phyloP scores from a whole-genome alignment of 1,139 yeast genomes.

The Lodderomyces margitis region DNA sequence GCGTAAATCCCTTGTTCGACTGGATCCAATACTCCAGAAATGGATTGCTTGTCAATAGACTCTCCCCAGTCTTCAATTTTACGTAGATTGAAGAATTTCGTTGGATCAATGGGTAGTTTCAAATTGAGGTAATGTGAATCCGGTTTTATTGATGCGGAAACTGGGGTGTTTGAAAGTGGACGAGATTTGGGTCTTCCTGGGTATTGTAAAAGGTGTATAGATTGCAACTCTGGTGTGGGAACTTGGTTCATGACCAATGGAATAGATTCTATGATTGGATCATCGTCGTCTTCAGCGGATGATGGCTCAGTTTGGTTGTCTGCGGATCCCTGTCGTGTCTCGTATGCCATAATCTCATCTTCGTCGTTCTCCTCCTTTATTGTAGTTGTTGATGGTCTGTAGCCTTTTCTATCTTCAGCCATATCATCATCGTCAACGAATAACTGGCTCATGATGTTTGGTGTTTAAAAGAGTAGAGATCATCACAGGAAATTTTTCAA shows the following conservation, averaged over 20 bases:
- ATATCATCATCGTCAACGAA: conserved; percentile 16
- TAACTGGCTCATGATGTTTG: conserved; percentile 10
- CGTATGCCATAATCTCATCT: conserved; percentile 3
- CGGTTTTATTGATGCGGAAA: conserved; percentile 59
- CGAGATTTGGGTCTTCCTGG: conserved; percentile 63
- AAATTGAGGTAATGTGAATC: conserved; percentile 59
- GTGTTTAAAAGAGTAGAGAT: not conserved
- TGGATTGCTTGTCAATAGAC: conserved; percentile 54
- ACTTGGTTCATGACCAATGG: conserved; percentile 52
- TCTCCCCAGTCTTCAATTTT: conserved; percentile 66
- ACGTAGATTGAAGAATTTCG: conserved; percentile 60
- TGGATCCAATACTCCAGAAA: conserved; percentile 63
- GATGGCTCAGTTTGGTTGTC: conserved; percentile 11
- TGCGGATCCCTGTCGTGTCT: conserved; percentile 4
- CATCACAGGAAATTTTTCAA: not conserved
- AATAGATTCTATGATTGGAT: conserved; percentile 74
- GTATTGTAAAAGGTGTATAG: conserved; percentile 56
- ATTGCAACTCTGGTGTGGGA: conserved; percentile 19
- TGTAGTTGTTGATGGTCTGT: conserved; percentile 11
- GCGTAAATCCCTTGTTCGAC: conserved; percentile 33
- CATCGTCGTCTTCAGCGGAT: conserved; percentile 49
- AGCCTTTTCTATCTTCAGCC: conserved; percentile 3
- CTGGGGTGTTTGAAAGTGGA: conserved; percentile 43
- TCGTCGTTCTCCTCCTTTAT: conserved; percentile 12
- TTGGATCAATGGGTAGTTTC: conserved; percentile 66